Base-by-base conservation (phyloP, 2,329 filamentous ascomycete species). In the Incumbomyces delicatus region DNA sequence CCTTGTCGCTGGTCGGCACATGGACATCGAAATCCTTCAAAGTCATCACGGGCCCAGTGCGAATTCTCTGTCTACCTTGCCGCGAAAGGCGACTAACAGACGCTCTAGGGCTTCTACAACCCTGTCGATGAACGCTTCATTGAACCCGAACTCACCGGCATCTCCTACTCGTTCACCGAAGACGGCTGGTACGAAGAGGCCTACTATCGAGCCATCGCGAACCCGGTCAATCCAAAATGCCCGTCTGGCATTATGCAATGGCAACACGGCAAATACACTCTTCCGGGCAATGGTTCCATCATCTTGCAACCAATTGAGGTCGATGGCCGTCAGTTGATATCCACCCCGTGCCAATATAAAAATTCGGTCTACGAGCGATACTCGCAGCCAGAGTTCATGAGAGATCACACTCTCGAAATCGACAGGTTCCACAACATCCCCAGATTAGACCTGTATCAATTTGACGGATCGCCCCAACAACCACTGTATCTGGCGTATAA, bases 21-120 rank as follows among this genome's bases (percentile, higher is more conserved):
- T 87, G 82, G 82, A 75, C 77, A 13, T 82, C 79, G 38, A 87
- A 86, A 63, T 81, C 80, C 20, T 77, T 75, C 59, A 76, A 77
- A 51, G 83, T 83, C 34, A 60, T 85, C 37, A 86, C 82, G 7
- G 82, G 83, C 37, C 76, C 81, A 45, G 82, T 85, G 76, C 49
- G 70, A 67, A n/a, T 34, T 14, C 39, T 46, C 22, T 16, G n/a
- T 17, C 29, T 34, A 18, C n/a, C 7, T 11, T 29, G 35, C 20
- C 8, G 14, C 34, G 14, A 13, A 18, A 31, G 17, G 16, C 8
- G 12, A 38, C 38, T 41, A 30, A 41, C 6, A 31, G 12, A 27
- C 11, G 30, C 18, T 46, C 43, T 51, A 85, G 81, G 75, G 71
- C 57, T 85, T 86, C 64, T 86, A 84, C 58, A 76, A 86, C 63